Conservation (phyloP, 148 eudicot genomes). For the Pharnaceum exiguum region DNA sequence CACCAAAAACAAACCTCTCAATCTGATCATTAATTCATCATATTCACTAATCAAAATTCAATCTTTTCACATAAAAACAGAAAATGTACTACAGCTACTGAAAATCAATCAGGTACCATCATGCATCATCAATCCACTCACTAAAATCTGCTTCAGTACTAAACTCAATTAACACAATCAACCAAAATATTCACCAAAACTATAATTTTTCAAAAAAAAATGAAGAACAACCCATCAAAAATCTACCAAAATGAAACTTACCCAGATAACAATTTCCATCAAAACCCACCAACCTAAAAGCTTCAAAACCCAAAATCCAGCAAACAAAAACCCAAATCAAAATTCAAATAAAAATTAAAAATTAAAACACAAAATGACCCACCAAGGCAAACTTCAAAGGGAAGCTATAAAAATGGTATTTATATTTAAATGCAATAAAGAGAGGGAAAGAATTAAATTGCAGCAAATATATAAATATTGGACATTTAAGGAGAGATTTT, state of each 20-base stretch:
- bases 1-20: conserved; percentile 3
- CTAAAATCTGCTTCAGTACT: conserved; percentile 12
- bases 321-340: background rate
- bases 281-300: background rate
- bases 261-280: conserved; percentile 1
- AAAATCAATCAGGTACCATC: conserved; percentile 1
- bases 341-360: background rate
- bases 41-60: conserved; percentile 15
- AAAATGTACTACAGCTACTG: background rate
- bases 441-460: no score
- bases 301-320: background rate
- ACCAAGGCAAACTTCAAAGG: background rate
- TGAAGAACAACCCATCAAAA: conserved; percentile 21
- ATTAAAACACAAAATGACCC: background rate
- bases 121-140: no score
- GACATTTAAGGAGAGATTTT: no score
- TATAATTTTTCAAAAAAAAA: no score
- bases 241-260: conserved; percentile 4
- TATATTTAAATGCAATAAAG: background rate
- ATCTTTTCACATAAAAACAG: background rate
- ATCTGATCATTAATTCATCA: conserved; percentile 4
- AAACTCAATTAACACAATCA: background rate
- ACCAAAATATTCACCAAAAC: background rate
- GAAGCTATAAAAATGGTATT: background rate
- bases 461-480: no score